Base-by-base conservation (phyloP, 768 basidiomycete species). In the Pleurotus pulmonarius region DNA sequence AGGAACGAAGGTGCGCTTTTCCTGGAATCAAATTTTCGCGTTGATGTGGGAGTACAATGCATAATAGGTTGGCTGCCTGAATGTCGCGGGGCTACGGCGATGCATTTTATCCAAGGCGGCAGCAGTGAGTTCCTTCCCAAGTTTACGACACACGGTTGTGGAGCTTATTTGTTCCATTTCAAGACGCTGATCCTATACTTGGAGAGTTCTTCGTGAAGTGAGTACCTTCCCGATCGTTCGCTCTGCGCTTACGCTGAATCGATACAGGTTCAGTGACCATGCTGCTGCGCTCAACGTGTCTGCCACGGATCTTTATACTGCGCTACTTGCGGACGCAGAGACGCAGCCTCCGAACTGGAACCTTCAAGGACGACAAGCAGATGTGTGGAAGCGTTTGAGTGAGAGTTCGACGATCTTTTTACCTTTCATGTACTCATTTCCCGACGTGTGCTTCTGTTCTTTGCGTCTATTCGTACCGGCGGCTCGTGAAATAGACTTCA, bases 151-250 rank as follows among this genome's bases (percentile, higher is more conserved):
- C 13, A 13, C 20, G 25, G 5, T 38, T 46, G 12, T 25, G 29
- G 37, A 3, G n/a, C 24, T 18, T 18, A 20, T 29, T 18, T 15
- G 26, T 16, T 18, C 20, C 44, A 34, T 34, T 3, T 29, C 13
- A 56, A 86, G 84, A 86, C 59, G 85, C 74, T 1, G 84, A 87
- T 61, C 83, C 83, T 0, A 84, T 87, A 39, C 67, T 87, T 6
- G 79, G 76, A 13, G 85, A 87, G 65, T 86, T 86, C 69, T 81
- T 82, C 58, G 82, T 85, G 26, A 86, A 86, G 82, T 84, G 59
- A 13, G 73, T 64, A 5, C 24, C 6, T 44, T 9, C 1, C 16
- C 5, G 13, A 37, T 49, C 22, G 37, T 9, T 49, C 9, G 2
- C 4, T 29, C 11, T 22, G 3, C 25, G 11, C 49, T 22, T 34